Conservation (phyloP, 306 rosid species). For the Quercus robur region DNA sequence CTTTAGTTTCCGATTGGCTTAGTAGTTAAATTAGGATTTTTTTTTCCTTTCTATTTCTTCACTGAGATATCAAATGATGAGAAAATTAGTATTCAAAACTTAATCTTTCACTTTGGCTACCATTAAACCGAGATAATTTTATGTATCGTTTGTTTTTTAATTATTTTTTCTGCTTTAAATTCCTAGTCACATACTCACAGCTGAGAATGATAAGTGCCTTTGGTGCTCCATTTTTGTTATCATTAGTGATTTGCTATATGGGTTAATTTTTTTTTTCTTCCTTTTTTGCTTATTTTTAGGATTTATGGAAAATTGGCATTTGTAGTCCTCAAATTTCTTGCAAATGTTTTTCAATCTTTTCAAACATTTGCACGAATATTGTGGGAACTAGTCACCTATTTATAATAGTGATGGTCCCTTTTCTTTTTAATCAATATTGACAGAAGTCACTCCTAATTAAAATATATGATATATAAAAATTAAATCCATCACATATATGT, state of each 20-base stretch:
- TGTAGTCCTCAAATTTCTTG: too few relatives aligned
- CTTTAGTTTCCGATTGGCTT: neutral
- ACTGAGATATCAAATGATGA: neutral
- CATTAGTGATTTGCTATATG: neutral
- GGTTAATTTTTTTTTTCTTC: too few relatives aligned
- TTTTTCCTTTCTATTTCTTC: neutral
- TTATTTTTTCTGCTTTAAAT: neutral
- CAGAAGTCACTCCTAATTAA: too few relatives aligned
- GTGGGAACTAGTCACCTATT: too few relatives aligned
- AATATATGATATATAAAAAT: too few relatives aligned
- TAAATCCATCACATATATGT: too few relatives aligned
- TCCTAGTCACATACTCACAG: neutral
- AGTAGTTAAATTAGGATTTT: neutral
- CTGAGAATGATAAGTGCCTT: neutral
- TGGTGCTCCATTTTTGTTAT: neutral
- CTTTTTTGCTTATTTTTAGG: conserved; percentile 19
- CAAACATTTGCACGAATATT: too few relatives aligned
- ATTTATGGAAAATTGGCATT: conserved; percentile 18
- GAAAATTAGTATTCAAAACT: neutral
- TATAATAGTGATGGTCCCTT: too few relatives aligned
- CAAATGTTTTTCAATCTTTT: too few relatives aligned
- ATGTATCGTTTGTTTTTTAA: neutral
- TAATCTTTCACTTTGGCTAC: neutral
- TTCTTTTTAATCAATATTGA: too few relatives aligned
- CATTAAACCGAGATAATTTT: neutral